Base-by-base conservation (phyloP, 495 filamentous ascomycete genomes). In the Collariella sp. region DNA sequence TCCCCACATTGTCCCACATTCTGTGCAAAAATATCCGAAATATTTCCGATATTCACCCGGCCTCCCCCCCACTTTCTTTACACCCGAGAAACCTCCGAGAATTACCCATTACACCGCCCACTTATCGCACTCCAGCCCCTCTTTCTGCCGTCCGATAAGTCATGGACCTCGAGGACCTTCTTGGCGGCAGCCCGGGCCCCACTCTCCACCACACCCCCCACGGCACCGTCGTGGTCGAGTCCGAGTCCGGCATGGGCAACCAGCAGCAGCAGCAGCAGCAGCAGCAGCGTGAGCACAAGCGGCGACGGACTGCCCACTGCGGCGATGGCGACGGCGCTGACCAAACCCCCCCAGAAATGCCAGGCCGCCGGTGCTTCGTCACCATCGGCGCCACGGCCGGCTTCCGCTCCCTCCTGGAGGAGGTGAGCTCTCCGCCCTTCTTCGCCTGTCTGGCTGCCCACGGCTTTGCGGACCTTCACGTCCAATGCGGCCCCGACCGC, bases 361-460 rank as follows among this genome's bases (percentile, higher is more conserved):
- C 50, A 15, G 47, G 40, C 26, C 63, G 61, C 2, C 46, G 39
- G 5, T 69, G 66, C 65, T 85, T 96, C 52, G 86, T 96, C 23
- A 96, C 93, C 0, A 82, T 94, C 29, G 93, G 93, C 43, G 94
- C 93, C 2, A 98, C 91, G 0, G 90, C 91, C 3, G 76, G 83
- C 16, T 98, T 98, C 67, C 72, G 79, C 44, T 65, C 72, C 11
- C 80, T 98, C 9, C 70, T 95, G 40, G 66, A 76, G 19, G 80
- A 87, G 43, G 73, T 83, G n/a, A 72, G 89, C 46, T 70, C 73
- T 23, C 71, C 77, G 2, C 45, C 64, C 0, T 91, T 95, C 57
- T 69, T 90, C 33, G 55, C 70, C 13, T 70, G 75, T 13, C 74
- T 95, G 12, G 58, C 67, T 19, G 46, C 59, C 0, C 67, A 71